Base-by-base conservation (phyloP, 345 rosid genomes). In the Lumnitzera littorea region DNA sequence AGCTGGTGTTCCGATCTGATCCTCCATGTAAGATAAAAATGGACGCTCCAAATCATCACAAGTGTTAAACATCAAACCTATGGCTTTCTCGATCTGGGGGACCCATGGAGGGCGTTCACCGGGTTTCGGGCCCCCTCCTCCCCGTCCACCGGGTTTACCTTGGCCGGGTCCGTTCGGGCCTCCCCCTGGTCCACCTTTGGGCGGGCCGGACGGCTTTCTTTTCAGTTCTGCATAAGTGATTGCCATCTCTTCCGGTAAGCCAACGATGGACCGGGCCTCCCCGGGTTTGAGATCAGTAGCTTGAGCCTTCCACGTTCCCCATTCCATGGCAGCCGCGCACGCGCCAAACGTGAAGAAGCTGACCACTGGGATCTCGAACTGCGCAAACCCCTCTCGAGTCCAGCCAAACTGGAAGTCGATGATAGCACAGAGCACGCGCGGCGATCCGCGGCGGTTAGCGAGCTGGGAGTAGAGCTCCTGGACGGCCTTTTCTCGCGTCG, bases 41-140 rank as follows among this genome's bases (percentile, higher is more conserved):
- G 72, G 77, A 54, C 82, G 67, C 47, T 82, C 82, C 2, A 82
- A 61, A 24, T 72, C 80, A 17, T 74, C 74, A 16, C 80, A 76
- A 24, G 73, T 82, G 74, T 79, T 82, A 46, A 76, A 63, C 49
- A 78, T 67, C 58, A 71, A 56, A 1, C 62, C 75, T n/a, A 61
- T 49, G 3, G 70, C 61, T 29, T 56, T 64, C 46, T 56, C 56
- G 2, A 41, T 48, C 12, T 60, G 70, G 27, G 68, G 55, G 31
- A 74, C 36, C 80, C 82, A 76, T 1, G 66, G 75, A 0, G 84
- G 84, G 48, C 20, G 71, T 0, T 24, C 68, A 6, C 85, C 74
- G 0, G 60, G 80, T 12, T 24, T 53, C 3, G 81, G 82, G 13
- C 75, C 79, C 2, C 67, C 69, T 20, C 53, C 63, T 11, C 46